phyloP scores from a whole-genome alignment of 2,329 filamentous ascomycete genomes.

The Microsporum ferrugineum region DNA sequence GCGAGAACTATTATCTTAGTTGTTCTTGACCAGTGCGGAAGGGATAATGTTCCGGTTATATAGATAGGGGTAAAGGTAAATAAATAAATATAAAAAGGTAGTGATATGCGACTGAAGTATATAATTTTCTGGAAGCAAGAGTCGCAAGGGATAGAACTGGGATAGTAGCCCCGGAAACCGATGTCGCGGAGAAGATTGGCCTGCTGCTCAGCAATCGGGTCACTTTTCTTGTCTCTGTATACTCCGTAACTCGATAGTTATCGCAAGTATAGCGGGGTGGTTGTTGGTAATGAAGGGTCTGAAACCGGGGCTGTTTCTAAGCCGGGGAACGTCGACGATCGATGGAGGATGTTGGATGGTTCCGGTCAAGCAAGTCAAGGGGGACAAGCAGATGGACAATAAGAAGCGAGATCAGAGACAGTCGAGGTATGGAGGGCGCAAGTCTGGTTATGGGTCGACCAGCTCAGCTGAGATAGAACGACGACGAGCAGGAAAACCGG shows the following conservation, averaged over 20 bases:
- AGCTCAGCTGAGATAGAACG: neutral
- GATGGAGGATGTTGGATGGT: neutral
- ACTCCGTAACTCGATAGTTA: neutral
- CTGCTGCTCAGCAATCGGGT: neutral
- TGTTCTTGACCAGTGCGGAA: neutral
- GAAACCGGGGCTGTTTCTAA: slow-evolving; percentile 1
- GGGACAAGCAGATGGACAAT: neutral
- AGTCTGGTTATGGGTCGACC: neutral
- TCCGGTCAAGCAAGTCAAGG: neutral
- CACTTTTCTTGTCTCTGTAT: neutral
- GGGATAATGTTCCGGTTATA: slow-evolving; percentile 4
- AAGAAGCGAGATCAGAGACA: neutral
- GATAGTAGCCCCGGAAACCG: neutral
- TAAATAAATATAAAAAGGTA: neutral
- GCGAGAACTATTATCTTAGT: neutral
- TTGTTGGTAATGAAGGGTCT: neutral
- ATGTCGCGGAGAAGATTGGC: neutral
- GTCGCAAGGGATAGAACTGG: neutral
- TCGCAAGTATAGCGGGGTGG: neutral
- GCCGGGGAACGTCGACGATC: neutral
- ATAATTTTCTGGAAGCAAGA: neutral
- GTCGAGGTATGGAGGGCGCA: neutral
- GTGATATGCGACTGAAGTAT: neutral
- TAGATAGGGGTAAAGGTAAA: neutral
- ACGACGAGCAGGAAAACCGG: slow-evolving; percentile 3